Conservation (phyloP, 495 filamentous ascomycete species). For the Penicillium pancosmium region DNA sequence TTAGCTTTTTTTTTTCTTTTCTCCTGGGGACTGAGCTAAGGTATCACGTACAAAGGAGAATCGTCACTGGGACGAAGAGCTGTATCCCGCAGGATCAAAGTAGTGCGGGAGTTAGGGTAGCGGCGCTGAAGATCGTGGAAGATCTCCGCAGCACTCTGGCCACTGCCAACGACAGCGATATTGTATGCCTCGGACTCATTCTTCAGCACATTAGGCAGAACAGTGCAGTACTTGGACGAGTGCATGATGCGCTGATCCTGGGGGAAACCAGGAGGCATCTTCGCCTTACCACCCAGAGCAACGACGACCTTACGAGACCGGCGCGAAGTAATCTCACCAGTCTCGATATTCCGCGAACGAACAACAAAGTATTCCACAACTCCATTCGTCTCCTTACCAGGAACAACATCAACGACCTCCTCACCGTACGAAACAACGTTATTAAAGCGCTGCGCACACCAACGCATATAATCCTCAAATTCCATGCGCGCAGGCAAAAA, state of each 20-base stretch:
- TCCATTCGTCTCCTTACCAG: conserved; percentile 39
- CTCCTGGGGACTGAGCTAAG: too few relatives aligned
- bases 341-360: conserved; percentile 52
- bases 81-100: conserved; percentile 73
- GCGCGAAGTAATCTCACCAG: conserved; percentile 54
- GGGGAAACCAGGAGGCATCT: conserved; percentile 70
- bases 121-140: conserved; percentile 84
- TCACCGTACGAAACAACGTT: conserved; percentile 76
- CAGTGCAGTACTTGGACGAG: conserved; percentile 81
- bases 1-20: conserved; percentile 19
- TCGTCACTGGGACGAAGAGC: conserved; percentile 91
- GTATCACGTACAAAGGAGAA: conserved; percentile 82
- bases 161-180: conserved; percentile 83
- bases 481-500: conserved; percentile 86
- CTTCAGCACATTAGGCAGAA: conserved; percentile 59
- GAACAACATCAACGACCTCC: conserved; percentile 64
- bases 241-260: conserved; percentile 74
- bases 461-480: conserved; percentile 93
- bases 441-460: conserved; percentile 83
- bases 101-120: conserved; percentile 79
- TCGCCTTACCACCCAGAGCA: conserved; percentile 80
- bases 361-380: conserved; percentile 58
- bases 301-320: conserved; percentile 81
- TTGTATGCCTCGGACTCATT: conserved; percentile 61
- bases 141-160: conserved; percentile 94